Conservation (phyloP, 257 asterid genomes). For the Solanum dulcamara region DNA sequence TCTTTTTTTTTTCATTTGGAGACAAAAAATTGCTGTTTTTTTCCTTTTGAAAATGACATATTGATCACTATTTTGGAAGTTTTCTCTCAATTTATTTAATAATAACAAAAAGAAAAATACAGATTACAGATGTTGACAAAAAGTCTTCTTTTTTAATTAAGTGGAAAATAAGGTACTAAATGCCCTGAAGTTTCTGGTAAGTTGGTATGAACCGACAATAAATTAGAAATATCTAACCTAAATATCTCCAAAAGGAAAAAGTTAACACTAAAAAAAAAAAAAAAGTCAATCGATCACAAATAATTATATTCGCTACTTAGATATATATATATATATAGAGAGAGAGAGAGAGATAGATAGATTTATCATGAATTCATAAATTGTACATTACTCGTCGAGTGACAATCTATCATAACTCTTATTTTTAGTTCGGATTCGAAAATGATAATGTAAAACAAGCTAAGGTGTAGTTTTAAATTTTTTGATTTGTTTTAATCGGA, state of each 20-base stretch:
- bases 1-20: neutral
- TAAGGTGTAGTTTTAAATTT: no score
- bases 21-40: neutral
- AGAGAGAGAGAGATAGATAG: no score
- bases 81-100: neutral
- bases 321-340: no score
- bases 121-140: neutral
- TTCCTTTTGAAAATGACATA: neutral
- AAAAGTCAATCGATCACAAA: no score
- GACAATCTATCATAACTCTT: no score
- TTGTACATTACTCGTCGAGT: no score
- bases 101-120: neutral
- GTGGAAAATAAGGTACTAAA: neutral
- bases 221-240: constrained; percentile 9
- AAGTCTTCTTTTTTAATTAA: neutral
- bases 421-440: no score
- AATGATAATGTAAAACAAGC: no score
- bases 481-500: no score
- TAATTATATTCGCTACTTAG: no score
- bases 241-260: constrained; percentile 4
- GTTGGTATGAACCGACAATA: constrained; percentile 8
- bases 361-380: no score
- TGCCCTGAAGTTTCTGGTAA: neutral
- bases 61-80: neutral
- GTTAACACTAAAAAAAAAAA: neutral